Conservation (phyloP, 257 asterid genomes). For the Przewalskia tangutica region DNA sequence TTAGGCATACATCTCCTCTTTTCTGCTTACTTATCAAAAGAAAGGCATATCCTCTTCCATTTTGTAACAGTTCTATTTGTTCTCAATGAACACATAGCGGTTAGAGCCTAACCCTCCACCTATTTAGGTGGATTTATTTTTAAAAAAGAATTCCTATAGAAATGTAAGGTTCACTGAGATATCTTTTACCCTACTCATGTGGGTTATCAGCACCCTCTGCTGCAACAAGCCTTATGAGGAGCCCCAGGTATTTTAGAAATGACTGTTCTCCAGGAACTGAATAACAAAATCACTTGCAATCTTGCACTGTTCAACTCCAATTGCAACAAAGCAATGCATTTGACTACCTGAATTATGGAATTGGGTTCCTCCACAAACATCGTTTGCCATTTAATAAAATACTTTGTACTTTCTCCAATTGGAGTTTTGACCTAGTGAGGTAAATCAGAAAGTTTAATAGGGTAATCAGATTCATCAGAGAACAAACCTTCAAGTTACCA, state of each 20-base stretch:
- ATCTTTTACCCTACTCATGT: background rate
- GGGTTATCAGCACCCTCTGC: background rate
- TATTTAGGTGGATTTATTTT: background rate
- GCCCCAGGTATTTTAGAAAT: background rate
- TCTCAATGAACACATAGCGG: background rate
- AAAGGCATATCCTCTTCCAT: background rate
- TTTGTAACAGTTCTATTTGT: background rate
- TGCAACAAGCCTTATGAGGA: background rate
- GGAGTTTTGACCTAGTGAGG: background rate
- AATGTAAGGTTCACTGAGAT: background rate
- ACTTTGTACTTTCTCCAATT: background rate
- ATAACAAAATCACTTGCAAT: background rate
- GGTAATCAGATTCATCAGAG: background rate
- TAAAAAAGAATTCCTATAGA: background rate
- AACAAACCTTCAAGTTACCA: slow-evolving; percentile 83
- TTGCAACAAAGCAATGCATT: background rate
- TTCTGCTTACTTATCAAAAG: background rate
- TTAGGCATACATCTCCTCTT: background rate
- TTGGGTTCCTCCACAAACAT: background rate
- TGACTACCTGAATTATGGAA: background rate
- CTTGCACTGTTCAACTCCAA: background rate
- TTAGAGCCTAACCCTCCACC: background rate
- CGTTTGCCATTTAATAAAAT: background rate
- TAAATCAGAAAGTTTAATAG: background rate
- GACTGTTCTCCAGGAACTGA: background rate